Percentiles rank a stretch among this genome's conserved stretches.
Evolutionary conservation across 2,329 filamentous ascomycete species (phyloP).

Genomic region (Decorospora gaudefroyi): DNA sequence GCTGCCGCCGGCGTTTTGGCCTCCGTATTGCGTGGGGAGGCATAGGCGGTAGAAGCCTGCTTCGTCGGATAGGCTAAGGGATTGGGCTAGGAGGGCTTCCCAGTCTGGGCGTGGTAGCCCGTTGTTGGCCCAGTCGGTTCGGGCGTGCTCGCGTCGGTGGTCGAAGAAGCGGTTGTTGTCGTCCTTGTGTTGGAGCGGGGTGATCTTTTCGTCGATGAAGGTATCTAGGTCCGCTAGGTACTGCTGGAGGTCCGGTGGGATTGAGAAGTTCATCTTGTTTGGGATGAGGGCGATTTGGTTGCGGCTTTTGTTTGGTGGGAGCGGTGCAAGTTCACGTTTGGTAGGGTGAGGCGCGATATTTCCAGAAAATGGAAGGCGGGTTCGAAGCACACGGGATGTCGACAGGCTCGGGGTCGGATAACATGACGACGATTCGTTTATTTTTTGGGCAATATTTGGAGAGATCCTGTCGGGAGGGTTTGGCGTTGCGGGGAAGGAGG

Average conservation of each 20-base stretch:
- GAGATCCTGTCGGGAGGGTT: constrained; percentile 7
- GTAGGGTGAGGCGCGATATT: too few relatives aligned
- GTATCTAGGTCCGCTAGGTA: constrained; percentile 58
- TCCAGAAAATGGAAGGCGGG: background rate
- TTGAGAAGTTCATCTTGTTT: constrained; percentile 52
- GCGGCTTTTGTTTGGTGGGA: background rate
- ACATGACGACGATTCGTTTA: constrained; percentile 37
- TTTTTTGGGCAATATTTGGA: constrained; percentile 26
- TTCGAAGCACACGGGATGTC: constrained; percentile 10
- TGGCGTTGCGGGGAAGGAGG: constrained; percentile 25
- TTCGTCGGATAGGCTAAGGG: constrained; percentile 58
- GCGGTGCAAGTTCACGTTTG: too few relatives aligned
- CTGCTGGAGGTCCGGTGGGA: constrained; percentile 56
- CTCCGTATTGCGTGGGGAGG: constrained; percentile 61
- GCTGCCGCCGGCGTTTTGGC: constrained; percentile 53
- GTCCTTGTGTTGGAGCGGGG: constrained; percentile 58
- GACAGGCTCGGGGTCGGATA: constrained; percentile 25
- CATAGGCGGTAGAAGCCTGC: constrained; percentile 66
- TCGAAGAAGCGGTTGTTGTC: constrained; percentile 70
- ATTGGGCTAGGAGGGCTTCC: constrained; percentile 59
- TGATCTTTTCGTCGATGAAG: constrained; percentile 62
- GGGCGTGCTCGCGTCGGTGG: constrained; percentile 64
- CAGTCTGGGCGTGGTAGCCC: constrained; percentile 63
- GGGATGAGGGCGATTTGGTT: constrained; percentile 10
- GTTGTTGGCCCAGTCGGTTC: constrained; percentile 63